Evolutionary conservation across 805 yeast genomes (phyloP).

Genomic region (Kuraishia capsulata): DNA sequence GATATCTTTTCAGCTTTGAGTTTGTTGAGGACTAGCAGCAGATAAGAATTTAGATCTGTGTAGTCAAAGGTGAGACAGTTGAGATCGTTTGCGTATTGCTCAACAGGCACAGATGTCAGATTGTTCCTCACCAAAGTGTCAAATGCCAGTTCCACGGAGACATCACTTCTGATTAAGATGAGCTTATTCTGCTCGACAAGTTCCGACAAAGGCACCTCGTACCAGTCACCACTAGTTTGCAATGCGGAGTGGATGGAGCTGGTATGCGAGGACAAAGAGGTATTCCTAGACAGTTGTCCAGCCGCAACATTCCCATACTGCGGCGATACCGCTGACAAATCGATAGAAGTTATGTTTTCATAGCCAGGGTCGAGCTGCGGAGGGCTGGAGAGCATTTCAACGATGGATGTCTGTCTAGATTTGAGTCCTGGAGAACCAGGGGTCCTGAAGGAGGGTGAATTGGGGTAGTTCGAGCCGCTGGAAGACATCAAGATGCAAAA

Average conservation of each 20-base stretch:
- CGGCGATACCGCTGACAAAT: constrained; percentile 8
- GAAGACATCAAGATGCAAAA: too few species aligned
- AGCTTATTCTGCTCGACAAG: constrained; percentile 74
- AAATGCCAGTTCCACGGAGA: constrained; percentile 83
- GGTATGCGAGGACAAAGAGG: constrained; percentile 23
- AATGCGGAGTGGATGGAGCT: constrained; percentile 4
- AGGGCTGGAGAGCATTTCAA: constrained; percentile 67
- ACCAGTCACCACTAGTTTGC: constrained; percentile 47
- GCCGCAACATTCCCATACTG: constrained; percentile 8
- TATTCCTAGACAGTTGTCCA: constrained; percentile 23
- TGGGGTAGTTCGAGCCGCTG: constrained; percentile 25
- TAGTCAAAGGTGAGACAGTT: constrained; percentile 85
- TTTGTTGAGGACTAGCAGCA: constrained; percentile 77
- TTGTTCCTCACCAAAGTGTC: constrained; percentile 63
- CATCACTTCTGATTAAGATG: constrained; percentile 53
- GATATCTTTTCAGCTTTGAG: constrained; percentile 29
- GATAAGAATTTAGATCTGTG: constrained; percentile 80
- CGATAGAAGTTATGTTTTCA: constrained; percentile 8
- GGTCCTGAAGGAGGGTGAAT: constrained; percentile 26
- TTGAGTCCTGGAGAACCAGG: constrained; percentile 23
- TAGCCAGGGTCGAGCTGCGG: constrained; percentile 44
- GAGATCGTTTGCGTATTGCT: constrained; percentile 41
- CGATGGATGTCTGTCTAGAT: constrained; percentile 60
- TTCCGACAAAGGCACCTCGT: constrained; percentile 59
- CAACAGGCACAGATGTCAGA: constrained; percentile 83